A percentile compares a stretch with the other conserved stretches of the same genome.
phyloP scores from a whole-genome alignment of 441 rosid species.

The Hura crepitans region DNA sequence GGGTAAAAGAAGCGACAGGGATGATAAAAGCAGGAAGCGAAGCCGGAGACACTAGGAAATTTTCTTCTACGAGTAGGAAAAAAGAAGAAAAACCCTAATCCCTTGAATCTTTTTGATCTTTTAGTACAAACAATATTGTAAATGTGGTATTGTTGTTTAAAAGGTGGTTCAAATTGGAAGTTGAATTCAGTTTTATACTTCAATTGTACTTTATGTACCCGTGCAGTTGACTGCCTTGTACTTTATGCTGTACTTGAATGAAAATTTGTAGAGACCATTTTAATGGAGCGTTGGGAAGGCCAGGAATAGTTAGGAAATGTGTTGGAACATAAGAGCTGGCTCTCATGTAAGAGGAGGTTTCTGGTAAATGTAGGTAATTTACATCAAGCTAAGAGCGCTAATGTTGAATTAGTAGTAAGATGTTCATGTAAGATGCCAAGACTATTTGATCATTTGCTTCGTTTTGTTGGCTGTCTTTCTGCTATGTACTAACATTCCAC shows the following conservation, averaged over 20 bases:
- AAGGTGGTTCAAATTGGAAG: not conserved
- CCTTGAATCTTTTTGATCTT: not conserved
- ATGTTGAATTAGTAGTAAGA: not conserved
- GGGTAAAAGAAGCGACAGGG: constrained; percentile 37
- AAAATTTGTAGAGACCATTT: not conserved
- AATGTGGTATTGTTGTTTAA: not conserved
- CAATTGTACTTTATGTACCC: not conserved
- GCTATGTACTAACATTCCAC: no score
- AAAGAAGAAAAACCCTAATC: not conserved
- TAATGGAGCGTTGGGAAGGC: not conserved
- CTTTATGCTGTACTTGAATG: not conserved
- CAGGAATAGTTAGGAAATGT: not conserved
- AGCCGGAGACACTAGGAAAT: constrained; percentile 33
- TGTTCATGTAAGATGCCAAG: no score
- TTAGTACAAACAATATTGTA: not conserved
- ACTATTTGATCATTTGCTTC: no score
- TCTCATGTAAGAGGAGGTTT: not conserved
- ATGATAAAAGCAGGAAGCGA: constrained; percentile 41
- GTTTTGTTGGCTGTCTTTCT: no score
- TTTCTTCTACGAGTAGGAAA: not conserved
- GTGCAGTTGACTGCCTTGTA: not conserved
- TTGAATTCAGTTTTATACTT: not conserved
- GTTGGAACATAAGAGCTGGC: not conserved
- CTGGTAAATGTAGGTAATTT: not conserved
- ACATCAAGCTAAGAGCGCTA: not conserved